These are phyloP conservation scores for Colletotrichum navitas DNA, from an alignment of 2,329 filamentous ascomycete genomes.

Conservation along the genomic window DNA sequence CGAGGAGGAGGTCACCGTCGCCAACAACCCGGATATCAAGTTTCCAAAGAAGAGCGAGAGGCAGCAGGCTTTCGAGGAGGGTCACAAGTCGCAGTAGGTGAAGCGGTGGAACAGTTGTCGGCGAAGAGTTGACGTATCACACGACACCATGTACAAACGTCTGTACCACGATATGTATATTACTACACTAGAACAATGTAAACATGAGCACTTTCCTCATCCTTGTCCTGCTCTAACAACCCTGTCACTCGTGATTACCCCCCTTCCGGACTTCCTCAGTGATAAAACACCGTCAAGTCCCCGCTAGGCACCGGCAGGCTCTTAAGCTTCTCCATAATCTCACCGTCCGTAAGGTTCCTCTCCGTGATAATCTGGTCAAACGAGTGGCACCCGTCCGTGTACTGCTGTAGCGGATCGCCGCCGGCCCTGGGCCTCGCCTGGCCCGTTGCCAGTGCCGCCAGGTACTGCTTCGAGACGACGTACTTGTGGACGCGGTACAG, in stretches of 20 bases:
- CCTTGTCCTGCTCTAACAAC: not conserved
- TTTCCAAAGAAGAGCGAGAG: constrained; percentile 48
- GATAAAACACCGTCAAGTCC: constrained; percentile 68
- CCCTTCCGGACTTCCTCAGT: constrained; percentile 47
- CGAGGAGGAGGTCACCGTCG: constrained; percentile 48
- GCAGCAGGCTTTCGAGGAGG: constrained; percentile 20
- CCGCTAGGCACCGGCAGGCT: constrained; percentile 64
- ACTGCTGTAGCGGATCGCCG: constrained; percentile 71
- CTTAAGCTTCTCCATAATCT: constrained; percentile 77
- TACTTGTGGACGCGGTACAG: constrained; percentile 95
- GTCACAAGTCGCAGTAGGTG: constrained; percentile 18
- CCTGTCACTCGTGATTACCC: not conserved
- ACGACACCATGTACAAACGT: constrained; percentile 37
- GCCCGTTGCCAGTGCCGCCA: constrained; percentile 68
- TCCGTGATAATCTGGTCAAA: constrained; percentile 89
- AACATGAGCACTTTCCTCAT: constrained; percentile 29
- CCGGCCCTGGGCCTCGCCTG: constrained; percentile 57
- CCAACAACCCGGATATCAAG: constrained; percentile 58
- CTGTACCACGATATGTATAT: constrained; percentile 36
- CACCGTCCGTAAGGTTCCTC: constrained; percentile 75
- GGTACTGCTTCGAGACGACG: constrained; percentile 76
- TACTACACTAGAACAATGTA: constrained; percentile 34
- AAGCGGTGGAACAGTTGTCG: not conserved
- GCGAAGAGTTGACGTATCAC: constrained; percentile 5
- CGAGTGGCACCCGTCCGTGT: constrained; percentile 79